Evolutionary conservation across 805 yeast genomes (phyloP).

Genomic region (Teunomyces pallodes): DNA sequence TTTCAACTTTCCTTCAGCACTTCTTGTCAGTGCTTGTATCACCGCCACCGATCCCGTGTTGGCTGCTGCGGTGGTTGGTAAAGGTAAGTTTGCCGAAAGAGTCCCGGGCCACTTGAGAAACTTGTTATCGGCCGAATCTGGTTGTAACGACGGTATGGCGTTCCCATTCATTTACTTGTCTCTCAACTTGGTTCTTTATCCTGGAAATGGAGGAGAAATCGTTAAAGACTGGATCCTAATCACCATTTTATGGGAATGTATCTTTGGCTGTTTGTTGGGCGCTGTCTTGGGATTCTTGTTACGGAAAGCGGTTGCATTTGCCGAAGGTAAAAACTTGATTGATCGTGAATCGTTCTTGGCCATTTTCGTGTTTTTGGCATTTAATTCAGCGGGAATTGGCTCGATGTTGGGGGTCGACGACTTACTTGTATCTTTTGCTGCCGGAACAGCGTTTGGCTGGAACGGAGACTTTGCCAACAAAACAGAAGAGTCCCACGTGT

Average conservation of each 20-base stretch:
- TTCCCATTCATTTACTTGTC: slow-evolving; percentile 82
- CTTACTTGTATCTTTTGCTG: slow-evolving; percentile 82
- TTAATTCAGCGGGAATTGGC: slow-evolving; percentile 87
- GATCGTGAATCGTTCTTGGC: slow-evolving; percentile 89
- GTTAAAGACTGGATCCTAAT: slow-evolving; percentile 77
- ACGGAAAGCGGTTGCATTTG: slow-evolving; percentile 68
- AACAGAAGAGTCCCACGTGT: slow-evolving; percentile 82
- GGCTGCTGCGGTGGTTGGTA: slow-evolving; percentile 94
- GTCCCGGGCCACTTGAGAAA: slow-evolving; percentile 93
- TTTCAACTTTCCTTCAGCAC: slow-evolving; percentile 65
- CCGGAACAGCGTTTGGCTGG: slow-evolving; percentile 94
- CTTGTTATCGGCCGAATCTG: slow-evolving; percentile 79
- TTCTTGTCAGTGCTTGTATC: slow-evolving; percentile 79
- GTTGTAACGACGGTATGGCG: slow-evolving; percentile 95
- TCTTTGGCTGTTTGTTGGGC: slow-evolving; percentile 77
- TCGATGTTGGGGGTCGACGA: slow-evolving; percentile 88
- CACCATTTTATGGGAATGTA: slow-evolving; percentile 78
- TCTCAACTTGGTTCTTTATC: slow-evolving; percentile 62
- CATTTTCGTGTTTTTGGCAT: slow-evolving; percentile 75
- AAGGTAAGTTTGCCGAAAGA: slow-evolving; percentile 84
- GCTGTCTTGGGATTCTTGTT: slow-evolving; percentile 67
- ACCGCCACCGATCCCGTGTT: slow-evolving; percentile 95
- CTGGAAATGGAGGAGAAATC: slow-evolving; percentile 63
- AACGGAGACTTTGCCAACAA: slow-evolving; percentile 82
- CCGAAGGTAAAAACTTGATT: slow-evolving; percentile 65